Evolutionary conservation across 2,329 filamentous ascomycete species (phyloP).

Genomic region (Aaosphaeria arxii): DNA sequence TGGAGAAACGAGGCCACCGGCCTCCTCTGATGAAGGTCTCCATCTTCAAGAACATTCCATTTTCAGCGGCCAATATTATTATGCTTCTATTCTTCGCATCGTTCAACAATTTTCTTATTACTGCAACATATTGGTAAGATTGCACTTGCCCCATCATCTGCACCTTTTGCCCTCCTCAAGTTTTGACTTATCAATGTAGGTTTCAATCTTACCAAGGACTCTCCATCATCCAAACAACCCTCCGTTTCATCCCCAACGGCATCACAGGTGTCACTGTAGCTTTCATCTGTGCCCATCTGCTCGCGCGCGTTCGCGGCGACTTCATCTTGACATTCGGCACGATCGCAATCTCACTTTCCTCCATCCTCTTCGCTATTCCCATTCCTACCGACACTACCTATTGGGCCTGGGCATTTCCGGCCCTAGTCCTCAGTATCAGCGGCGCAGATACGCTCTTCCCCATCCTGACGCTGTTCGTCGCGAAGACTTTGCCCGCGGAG

Average conservation of each 20-base stretch:
- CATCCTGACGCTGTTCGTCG: constrained; percentile 63
- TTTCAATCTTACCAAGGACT: constrained; percentile 66
- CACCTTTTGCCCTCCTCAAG: background rate
- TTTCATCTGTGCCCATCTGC: constrained; percentile 43
- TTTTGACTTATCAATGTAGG: constrained; percentile 6
- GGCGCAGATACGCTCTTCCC: constrained; percentile 68
- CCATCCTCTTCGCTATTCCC: constrained; percentile 62
- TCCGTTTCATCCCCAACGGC: constrained; percentile 67
- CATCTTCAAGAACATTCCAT: constrained; percentile 58
- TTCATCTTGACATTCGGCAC: constrained; percentile 59
- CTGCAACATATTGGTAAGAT: constrained; percentile 59
- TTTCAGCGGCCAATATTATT: constrained; percentile 62
- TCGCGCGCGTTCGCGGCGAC: constrained; percentile 55
- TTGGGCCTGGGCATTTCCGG: constrained; percentile 65
- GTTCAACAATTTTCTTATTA: constrained; percentile 68
- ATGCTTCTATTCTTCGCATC: constrained; percentile 65
- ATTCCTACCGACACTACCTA: constrained; percentile 61
- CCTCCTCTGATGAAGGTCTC: constrained; percentile 66
- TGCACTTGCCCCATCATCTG: background rate
- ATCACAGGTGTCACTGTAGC: constrained; percentile 50
- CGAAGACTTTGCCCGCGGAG: constrained; percentile 57
- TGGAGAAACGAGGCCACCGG: constrained; percentile 51
- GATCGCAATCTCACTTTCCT: constrained; percentile 53
- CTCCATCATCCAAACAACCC: constrained; percentile 61
- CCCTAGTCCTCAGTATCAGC: constrained; percentile 64